Conservation (phyloP, 1,284 basidiomycete genomes). For the Neolentinus lepideus region DNA sequence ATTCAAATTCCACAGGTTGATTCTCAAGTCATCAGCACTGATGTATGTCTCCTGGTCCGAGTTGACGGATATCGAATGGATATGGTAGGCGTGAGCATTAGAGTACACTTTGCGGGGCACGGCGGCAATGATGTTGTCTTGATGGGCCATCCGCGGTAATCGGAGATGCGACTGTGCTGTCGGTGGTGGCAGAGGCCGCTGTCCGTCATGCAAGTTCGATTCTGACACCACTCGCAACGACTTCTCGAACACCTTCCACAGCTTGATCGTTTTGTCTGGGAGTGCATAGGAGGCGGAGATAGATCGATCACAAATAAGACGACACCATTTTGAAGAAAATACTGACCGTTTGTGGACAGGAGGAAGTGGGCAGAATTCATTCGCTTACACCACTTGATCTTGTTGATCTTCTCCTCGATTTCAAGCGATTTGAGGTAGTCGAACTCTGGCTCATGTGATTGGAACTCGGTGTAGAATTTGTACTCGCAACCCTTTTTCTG, state of each 20-base stretch:
- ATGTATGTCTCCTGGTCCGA: conserved; percentile 99
- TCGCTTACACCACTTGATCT: conserved; percentile 99
- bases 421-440: conserved; percentile 99
- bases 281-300: neutral
- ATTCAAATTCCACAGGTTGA: conserved; percentile 98
- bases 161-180: conserved; percentile 52
- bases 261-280: conserved; percentile 98
- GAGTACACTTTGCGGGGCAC: conserved; percentile 98
- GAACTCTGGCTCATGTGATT: conserved; percentile 99
- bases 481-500: conserved; percentile 99
- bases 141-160: conserved; percentile 85
- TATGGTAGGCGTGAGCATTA: conserved; percentile 99
- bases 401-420: conserved; percentile 99
- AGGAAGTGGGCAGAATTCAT: conserved; percentile 98
- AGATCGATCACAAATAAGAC: neutral
- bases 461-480: conserved; percentile 99
- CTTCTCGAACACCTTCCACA: conserved; percentile 99
- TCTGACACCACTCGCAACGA: conserved; percentile 94
- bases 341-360: conserved; percentile 90
- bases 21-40: conserved; percentile 91
- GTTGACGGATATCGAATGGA: conserved; percentile 99
- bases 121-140: conserved; percentile 98
- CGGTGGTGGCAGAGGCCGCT: conserved; percentile 58
- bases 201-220: conserved; percentile 88
- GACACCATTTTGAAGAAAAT: neutral